These are phyloP conservation scores for Raddia guianensis DNA, from an alignment of 176 grass and related monocot genomes.

Conservation along the genomic window DNA sequence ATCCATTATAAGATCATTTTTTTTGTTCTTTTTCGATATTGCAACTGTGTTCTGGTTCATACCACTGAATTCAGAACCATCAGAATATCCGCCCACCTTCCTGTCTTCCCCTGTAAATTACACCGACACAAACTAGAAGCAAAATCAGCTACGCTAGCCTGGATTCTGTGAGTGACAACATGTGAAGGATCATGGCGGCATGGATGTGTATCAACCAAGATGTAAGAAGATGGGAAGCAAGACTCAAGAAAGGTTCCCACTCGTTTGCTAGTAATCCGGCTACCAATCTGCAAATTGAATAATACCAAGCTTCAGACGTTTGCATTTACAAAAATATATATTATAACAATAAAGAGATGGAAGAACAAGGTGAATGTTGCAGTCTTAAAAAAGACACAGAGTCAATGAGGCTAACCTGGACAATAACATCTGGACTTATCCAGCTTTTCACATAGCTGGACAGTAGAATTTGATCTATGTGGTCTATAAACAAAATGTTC, in stretches of 20 bases:
- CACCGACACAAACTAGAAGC: constrained; percentile 51
- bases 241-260: constrained; percentile 69
- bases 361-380: constrained; percentile 1
- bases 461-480: constrained; percentile 83
- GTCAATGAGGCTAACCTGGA: constrained; percentile 65
- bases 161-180: constrained; percentile 83
- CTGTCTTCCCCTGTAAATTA: constrained; percentile 54
- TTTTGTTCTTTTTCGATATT: constrained; percentile 30
- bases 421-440: constrained; percentile 74
- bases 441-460: constrained; percentile 74
- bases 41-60: constrained; percentile 35
- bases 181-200: constrained; percentile 95
- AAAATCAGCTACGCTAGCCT: constrained; percentile 75
- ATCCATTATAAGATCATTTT: constrained; percentile 17
- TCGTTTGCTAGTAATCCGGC: constrained; percentile 90
- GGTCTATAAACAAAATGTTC: constrained; percentile 69
- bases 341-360: not conserved
- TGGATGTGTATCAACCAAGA: constrained; percentile 82
- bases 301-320: constrained; percentile 33
- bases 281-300: constrained; percentile 77
- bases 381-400: constrained; percentile 14
- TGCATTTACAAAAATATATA: constrained; percentile 30
- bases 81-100: constrained; percentile 65
- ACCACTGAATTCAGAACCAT: constrained; percentile 79
- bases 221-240: constrained; percentile 75